Evolutionary conservation across 163 green algal genomes (phyloP).

Genomic region (Scenedesmus sp.): DNA sequence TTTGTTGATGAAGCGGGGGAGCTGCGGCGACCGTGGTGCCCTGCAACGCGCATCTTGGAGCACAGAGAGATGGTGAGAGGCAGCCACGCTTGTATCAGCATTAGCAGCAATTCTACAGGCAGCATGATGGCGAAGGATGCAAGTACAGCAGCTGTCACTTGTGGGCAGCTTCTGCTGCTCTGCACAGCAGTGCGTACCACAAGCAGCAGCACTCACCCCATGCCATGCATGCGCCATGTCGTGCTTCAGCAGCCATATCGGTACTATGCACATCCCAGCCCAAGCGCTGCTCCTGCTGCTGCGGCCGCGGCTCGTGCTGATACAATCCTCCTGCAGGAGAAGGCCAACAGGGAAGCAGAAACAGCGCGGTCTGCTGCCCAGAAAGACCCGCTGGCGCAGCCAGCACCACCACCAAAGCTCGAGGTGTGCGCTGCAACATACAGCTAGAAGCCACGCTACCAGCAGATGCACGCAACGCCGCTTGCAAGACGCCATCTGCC

Average conservation of each 20-base stretch:
- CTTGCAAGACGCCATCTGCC: background rate
- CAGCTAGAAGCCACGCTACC: background rate
- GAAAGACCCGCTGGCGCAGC: conserved; percentile 22
- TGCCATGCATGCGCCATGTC: background rate
- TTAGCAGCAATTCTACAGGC: background rate
- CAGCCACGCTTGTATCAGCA: background rate
- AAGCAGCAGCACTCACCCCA: background rate
- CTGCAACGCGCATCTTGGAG: conserved; percentile 85
- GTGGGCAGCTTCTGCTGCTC: background rate
- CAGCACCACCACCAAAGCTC: conserved; percentile 13
- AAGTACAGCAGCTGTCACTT: background rate
- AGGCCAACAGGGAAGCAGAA: conserved; percentile 65
- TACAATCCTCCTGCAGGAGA: conserved; percentile 53
- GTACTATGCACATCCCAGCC: background rate
- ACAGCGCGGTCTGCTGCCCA: conserved; percentile 60
- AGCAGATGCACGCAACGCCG: background rate
- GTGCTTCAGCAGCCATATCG: background rate
- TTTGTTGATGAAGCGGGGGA: conserved; percentile 78
- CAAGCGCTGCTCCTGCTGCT: too few relatives aligned
- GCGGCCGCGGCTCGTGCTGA: too few relatives aligned
- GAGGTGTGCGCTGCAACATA: conserved; percentile 15
- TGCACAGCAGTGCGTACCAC: background rate
- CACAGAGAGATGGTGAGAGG: conserved; percentile 69
- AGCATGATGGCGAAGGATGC: background rate
- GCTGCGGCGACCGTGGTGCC: conserved; percentile 85